Base-by-base conservation (phyloP, 306 rosid species). In the cucumber (Cucumis sativus) region DNA sequence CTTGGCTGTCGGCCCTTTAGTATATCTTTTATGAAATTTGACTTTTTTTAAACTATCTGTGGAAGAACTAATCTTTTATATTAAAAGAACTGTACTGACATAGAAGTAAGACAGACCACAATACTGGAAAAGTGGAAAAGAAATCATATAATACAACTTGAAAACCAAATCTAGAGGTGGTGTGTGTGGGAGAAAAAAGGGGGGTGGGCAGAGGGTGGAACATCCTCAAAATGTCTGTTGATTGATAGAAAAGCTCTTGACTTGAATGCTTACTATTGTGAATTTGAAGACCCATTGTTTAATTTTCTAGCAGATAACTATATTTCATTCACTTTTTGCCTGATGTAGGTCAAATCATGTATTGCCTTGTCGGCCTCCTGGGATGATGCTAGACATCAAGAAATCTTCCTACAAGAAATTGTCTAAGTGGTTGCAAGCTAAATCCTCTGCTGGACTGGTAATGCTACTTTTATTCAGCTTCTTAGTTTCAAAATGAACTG, bases 401-500 rank as follows among this genome's bases (percentile, higher is more conserved):
- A 92, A 90, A 77, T 95, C 98, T 49, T 95, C 98, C 28, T 61
- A 90, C 88, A 95, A 92, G 88, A 95, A 95, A 85, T 64, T 92
- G 65, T 89, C 97, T 0, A 95, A 95, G 90, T 95, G 97, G 97
- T 86, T 92, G 80, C 96, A 85, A 82, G 88, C 93, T 75, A 89
- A 90, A 79, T 84, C 96, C 51, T 81, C 96, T 55, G n/a, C 86
- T n/a, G 90, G 95, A 77, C 81, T 92, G 97, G 97, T 95, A 71
- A 56, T 79, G 28, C 83, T 49, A 15, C 65, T 80, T 79, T 21
- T 16, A 39, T 54, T 77, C 65, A 37, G 14, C 5, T 60, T 77
- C 56, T 39, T 23, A n/a, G 55, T 37, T 33, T 59, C 21, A 8
- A 60, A 23, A 21, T n/a, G 55, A 21, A 69, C 75, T 41, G 17